phyloP scores from a whole-genome alignment of 495 filamentous ascomycete genomes.

The Hypoxylon lienhwacheense region DNA sequence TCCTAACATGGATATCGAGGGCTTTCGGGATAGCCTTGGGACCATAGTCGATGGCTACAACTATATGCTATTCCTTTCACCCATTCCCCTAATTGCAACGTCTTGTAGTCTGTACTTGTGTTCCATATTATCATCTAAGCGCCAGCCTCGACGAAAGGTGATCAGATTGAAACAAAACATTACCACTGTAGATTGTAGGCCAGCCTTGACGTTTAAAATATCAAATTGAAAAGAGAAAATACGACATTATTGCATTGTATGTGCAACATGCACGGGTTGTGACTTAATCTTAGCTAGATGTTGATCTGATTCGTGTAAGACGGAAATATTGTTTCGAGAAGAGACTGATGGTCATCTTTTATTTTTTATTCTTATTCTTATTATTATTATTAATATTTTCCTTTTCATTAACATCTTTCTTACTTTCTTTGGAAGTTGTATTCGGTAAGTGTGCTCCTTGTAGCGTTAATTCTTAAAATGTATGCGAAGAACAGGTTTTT shows the following conservation, averaged over 20 bases:
- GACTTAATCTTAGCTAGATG: not conserved
- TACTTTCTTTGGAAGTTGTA: slow-evolving; percentile 3
- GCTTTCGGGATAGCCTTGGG: too few species aligned
- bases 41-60: too few species aligned
- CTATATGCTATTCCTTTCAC: not conserved
- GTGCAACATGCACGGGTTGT: too few species aligned
- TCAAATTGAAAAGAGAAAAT: slow-evolving; percentile 30
- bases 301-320: slow-evolving; percentile 25
- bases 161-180: slow-evolving; percentile 28
- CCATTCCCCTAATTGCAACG: not conserved
- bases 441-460: slow-evolving; percentile 1
- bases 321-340: slow-evolving; percentile 30
- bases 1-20: too few species aligned
- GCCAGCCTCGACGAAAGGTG: slow-evolving; percentile 14
- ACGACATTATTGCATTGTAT: slow-evolving; percentile 14
- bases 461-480: slow-evolving; percentile 18
- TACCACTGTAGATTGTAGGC: slow-evolving; percentile 15
- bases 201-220: slow-evolving; percentile 16
- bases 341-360: slow-evolving; percentile 2
- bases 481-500: not conserved
- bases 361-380: too few species aligned
- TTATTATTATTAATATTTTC: too few species aligned
- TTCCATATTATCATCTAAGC: slow-evolving; percentile 21
- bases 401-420: too few species aligned
- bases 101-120: not conserved